phyloP scores from a whole-genome alignment of 1,284 basidiomycete species.

The Boletellus deceptivus region DNA sequence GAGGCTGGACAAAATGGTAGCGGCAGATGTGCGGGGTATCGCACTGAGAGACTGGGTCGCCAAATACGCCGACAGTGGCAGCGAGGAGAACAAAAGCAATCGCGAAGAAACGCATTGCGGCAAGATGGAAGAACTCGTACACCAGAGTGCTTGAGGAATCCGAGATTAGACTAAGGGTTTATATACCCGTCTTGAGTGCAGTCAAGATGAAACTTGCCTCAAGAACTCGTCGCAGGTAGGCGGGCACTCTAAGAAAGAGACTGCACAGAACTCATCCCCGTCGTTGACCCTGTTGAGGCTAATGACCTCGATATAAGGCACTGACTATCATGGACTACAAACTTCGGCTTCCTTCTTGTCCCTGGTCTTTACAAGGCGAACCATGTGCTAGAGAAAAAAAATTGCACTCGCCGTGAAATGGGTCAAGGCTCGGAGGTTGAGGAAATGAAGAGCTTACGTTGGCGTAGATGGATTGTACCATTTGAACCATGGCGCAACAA shows the following conservation, averaged over 20 bases:
- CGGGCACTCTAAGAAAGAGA: background rate
- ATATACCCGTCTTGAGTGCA: slow-evolving; percentile 9
- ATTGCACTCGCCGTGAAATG: background rate
- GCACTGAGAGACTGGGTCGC: slow-evolving; percentile 13
- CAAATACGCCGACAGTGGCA: slow-evolving; percentile 7
- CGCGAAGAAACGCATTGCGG: slow-evolving; percentile 15
- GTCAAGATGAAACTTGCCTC: background rate
- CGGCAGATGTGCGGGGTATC: slow-evolving; percentile 3
- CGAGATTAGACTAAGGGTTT: background rate
- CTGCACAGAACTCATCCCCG: background rate
- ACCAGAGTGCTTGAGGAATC: slow-evolving; percentile 8
- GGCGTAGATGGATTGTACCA: background rate
- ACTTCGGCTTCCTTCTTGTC: background rate
- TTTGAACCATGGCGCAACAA: background rate
- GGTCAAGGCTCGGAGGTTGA: background rate
- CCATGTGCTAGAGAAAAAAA: background rate
- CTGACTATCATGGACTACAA: background rate
- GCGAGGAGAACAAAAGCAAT: slow-evolving; percentile 10
- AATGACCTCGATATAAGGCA: background rate
- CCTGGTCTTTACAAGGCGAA: background rate
- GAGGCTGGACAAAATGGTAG: slow-evolving; percentile 8
- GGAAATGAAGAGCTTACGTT: background rate
- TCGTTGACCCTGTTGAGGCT: background rate
- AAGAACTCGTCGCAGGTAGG: background rate
- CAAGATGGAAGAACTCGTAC: slow-evolving; percentile 5